Evolutionary conservation across 2,329 filamentous ascomycete genomes (phyloP).

Genomic region (Colletotrichum musicola): DNA sequence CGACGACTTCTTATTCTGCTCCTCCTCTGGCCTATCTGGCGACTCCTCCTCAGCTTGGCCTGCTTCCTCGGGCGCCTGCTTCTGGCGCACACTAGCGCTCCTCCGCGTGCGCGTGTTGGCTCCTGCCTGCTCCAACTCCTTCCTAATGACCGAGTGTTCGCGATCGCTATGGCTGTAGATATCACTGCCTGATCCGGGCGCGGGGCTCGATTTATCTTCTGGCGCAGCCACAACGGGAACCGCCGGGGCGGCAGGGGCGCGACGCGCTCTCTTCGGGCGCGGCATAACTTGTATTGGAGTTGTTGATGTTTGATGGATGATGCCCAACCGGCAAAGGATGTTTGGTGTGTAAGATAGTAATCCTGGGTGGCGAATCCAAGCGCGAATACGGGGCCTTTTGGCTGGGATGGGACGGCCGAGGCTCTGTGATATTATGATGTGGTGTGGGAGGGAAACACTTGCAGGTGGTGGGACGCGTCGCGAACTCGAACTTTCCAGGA

Average conservation of each 20-base stretch:
- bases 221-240: slow-evolving; percentile 29
- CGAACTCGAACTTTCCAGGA: slow-evolving; percentile 28
- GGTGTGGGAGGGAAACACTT: slow-evolving; percentile 32
- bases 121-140: slow-evolving; percentile 39
- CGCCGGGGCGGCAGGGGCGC: slow-evolving; percentile 42
- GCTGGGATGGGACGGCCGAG: slow-evolving; percentile 14
- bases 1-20: slow-evolving; percentile 49
- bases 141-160: slow-evolving; percentile 46
- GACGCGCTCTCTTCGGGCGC: slow-evolving; percentile 48
- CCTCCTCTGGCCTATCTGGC: slow-evolving; percentile 47
- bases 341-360: background rate
- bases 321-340: background rate
- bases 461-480: slow-evolving; percentile 31
- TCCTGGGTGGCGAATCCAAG: background rate
- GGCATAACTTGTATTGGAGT: slow-evolving; percentile 42
- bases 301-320: background rate
- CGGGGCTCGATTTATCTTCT: slow-evolving; percentile 29
- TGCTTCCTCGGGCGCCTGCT: slow-evolving; percentile 41
- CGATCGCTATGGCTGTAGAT: slow-evolving; percentile 52
- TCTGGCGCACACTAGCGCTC: slow-evolving; percentile 35
- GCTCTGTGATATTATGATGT: slow-evolving; percentile 36
- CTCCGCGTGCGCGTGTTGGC: slow-evolving; percentile 36
- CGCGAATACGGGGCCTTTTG: background rate
- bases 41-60: slow-evolving; percentile 49
- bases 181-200: slow-evolving; percentile 43